phyloP scores from a whole-genome alignment of 768 basidiomycete genomes.

The Lactifluus volemus region DNA sequence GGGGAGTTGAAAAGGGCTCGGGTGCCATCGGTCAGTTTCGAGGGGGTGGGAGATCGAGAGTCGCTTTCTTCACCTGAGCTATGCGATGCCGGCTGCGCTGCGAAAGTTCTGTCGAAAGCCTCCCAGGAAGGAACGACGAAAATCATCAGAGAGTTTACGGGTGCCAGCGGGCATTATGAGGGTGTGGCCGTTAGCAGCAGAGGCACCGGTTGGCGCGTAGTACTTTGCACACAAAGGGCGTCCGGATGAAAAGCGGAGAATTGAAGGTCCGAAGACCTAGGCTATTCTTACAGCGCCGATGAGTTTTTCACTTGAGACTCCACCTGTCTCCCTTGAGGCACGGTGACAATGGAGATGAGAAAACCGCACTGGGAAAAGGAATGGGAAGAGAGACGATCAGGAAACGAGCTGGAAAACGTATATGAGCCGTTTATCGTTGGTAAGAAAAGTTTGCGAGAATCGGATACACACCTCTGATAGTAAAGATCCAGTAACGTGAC shows the following conservation, averaged over 20 bases:
- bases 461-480: slow-evolving; percentile 12
- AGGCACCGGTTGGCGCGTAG: slow-evolving; percentile 13
- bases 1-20: slow-evolving; percentile 19
- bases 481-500: too few relatives aligned
- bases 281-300: slow-evolving; percentile 7
- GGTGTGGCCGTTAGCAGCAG: slow-evolving; percentile 18
- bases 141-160: slow-evolving; percentile 15
- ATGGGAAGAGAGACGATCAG: slow-evolving; percentile 8
- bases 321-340: slow-evolving; percentile 19
- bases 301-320: slow-evolving; percentile 7
- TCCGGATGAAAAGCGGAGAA: slow-evolving; percentile 18
- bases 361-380: slow-evolving; percentile 1
- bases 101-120: slow-evolving; percentile 20
- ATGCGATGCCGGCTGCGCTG: slow-evolving; percentile 16
- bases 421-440: background rate
- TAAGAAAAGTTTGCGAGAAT: slow-evolving; percentile 8
- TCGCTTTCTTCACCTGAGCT: slow-evolving; percentile 10
- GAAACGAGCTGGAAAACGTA: slow-evolving; percentile 7
- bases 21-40: slow-evolving; percentile 20
- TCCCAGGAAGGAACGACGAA: slow-evolving; percentile 20
- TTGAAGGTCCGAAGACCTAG: slow-evolving; percentile 20
- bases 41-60: slow-evolving; percentile 3
- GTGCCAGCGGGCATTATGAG: slow-evolving; percentile 15
- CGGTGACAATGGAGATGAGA: slow-evolving; percentile 12
- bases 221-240: slow-evolving; percentile 18